Conservation (phyloP, 2,329 filamentous ascomycete genomes). For the Ascochyta pisi region DNA sequence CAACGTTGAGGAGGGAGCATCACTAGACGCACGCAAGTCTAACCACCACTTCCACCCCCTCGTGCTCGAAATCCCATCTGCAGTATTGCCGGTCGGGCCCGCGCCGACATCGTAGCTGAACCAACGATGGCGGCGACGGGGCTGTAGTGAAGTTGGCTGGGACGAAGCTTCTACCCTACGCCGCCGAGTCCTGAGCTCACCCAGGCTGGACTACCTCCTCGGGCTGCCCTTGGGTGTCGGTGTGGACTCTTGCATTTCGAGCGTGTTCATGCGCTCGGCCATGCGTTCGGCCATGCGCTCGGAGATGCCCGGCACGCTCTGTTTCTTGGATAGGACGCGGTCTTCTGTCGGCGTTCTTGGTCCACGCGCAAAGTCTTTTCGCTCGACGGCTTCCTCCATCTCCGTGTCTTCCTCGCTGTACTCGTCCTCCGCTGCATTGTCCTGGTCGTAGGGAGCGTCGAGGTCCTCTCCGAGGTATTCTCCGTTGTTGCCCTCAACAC, state of each 20-base stretch:
- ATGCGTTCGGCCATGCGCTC: slow-evolving; percentile 21
- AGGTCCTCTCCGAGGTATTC: slow-evolving; percentile 22
- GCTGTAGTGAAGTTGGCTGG: background rate
- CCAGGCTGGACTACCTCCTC: slow-evolving; percentile 12
- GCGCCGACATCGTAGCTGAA: background rate
- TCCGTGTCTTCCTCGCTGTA: slow-evolving; percentile 35
- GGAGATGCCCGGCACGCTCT: slow-evolving; percentile 7
- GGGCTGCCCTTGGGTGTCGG: slow-evolving; percentile 30
- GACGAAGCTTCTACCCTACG: background rate
- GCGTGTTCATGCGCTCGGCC: slow-evolving; percentile 16
- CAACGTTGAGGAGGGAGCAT: background rate
- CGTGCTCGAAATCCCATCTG: background rate
- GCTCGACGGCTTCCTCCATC: slow-evolving; percentile 13
- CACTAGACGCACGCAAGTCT: no score
- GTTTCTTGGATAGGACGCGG: background rate
- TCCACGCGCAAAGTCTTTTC: background rate
- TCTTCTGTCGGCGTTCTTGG: slow-evolving; percentile 22
- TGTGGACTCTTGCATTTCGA: slow-evolving; percentile 29
- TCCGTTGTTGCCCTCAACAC: slow-evolving; percentile 52
- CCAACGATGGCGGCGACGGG: background rate
- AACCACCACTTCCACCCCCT: background rate
- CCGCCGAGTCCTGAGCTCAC: background rate
- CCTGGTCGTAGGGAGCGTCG: slow-evolving; percentile 20
- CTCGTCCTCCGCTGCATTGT: slow-evolving; percentile 29
- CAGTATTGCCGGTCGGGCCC: background rate